Evolutionary conservation across 1,284 basidiomycete genomes (phyloP).

Genomic region (Sporisorium scitamineum): DNA sequence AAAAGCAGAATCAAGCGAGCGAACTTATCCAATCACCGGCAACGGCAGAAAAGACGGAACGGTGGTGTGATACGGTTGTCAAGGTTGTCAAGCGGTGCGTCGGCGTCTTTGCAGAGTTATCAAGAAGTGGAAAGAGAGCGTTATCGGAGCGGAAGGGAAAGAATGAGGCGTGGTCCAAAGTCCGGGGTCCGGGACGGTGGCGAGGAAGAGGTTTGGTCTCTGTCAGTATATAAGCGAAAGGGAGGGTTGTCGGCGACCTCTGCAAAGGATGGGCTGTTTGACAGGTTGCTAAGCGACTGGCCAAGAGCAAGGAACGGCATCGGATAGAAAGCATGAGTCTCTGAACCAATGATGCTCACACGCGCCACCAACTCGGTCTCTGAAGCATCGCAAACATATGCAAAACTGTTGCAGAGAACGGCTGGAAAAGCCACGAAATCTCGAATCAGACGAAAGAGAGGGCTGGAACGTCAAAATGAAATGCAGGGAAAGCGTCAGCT

Average conservation of each 20-base stretch:
- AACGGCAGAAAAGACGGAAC: too few species aligned
- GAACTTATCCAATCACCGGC: too few species aligned
- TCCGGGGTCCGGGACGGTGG: neutral
- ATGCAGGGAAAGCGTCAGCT: too few species aligned
- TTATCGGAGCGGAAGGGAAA: neutral
- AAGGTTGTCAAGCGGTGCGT: neutral
- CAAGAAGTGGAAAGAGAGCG: neutral
- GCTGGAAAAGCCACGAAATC: neutral
- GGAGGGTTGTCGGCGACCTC: conserved; percentile 9
- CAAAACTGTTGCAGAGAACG: neutral
- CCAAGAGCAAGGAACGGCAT: conserved; percentile 8
- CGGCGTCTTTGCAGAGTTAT: neutral
- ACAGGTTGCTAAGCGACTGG: conserved; percentile 9
- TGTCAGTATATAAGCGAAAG: neutral
- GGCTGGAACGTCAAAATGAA: neutral
- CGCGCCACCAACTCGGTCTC: neutral
- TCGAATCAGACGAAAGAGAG: neutral
- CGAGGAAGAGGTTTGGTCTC: neutral
- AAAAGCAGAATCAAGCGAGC: neutral
- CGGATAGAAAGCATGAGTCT: neutral
- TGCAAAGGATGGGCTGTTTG: conserved; percentile 11
- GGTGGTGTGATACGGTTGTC: neutral
- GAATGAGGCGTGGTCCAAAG: neutral
- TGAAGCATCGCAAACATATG: neutral
- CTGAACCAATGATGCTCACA: neutral